Percentiles rank a stretch among this genome's conserved stretches.
Evolutionary conservation across 202 grass and related monocot genomes (phyloP).

Genomic region (Panicum hallii): DNA sequence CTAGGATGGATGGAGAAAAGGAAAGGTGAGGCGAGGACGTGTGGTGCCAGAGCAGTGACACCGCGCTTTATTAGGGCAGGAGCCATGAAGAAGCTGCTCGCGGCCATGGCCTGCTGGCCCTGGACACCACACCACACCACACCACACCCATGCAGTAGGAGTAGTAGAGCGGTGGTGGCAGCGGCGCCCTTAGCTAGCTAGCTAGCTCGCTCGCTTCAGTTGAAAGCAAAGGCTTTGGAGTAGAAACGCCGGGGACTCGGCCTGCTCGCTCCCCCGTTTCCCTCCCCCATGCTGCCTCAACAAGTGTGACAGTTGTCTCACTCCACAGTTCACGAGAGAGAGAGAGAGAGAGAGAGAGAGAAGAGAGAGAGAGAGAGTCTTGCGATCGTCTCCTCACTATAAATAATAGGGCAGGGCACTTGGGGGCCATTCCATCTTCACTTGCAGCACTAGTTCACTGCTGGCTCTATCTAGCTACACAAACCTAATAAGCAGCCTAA

Average conservation of each 20-base stretch:
- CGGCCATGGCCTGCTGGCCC: neutral
- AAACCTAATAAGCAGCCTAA: neutral
- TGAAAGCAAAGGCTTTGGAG: slow-evolving; percentile 45
- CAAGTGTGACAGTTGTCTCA: slow-evolving; percentile 60
- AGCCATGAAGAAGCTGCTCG: slow-evolving; percentile 33
- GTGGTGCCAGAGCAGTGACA: slow-evolving; percentile 58
- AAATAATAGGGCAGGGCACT: slow-evolving; percentile 58
- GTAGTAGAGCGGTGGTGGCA: neutral
- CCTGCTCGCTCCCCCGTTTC: neutral
- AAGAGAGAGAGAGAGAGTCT: neutral
- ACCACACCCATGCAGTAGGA: neutral
- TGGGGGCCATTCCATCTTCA: slow-evolving; percentile 45
- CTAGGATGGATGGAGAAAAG: slow-evolving; percentile 34
- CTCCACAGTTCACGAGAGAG: neutral
- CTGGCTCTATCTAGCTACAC: neutral
- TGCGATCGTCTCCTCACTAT: slow-evolving; percentile 31
- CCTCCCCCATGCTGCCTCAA: slow-evolving; percentile 56
- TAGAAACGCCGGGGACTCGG: neutral
- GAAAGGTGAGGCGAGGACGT: slow-evolving; percentile 27
- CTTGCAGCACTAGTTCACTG: slow-evolving; percentile 3
- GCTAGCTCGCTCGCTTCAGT: slow-evolving; percentile 37
- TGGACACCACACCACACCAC: neutral
- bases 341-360: neutral
- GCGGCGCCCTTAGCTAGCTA: neutral
- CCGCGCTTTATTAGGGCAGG: slow-evolving; percentile 55